Conservation (phyloP, 2,329 filamentous ascomycete genomes). For the Ilyonectria sp. region DNA sequence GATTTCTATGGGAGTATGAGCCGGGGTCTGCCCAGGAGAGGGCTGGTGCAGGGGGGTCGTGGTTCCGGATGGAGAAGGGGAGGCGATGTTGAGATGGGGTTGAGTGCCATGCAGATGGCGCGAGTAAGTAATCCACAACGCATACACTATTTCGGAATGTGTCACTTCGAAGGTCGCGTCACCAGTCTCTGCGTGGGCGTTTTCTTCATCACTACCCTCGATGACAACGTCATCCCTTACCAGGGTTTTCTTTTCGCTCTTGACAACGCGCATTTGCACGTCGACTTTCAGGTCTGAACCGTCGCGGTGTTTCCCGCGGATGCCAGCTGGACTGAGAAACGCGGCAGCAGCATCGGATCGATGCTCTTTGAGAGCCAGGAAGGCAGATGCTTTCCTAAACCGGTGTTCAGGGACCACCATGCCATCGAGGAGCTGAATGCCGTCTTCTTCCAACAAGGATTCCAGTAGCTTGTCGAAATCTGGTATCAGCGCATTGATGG, state of each 20-base stretch:
- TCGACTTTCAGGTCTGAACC: slow-evolving; percentile 94
- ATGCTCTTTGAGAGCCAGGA: slow-evolving; percentile 87
- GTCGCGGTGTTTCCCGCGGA: slow-evolving; percentile 90
- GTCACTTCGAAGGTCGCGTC: slow-evolving; percentile 63
- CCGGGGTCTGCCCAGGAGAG: slow-evolving; percentile 79
- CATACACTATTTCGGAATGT: slow-evolving; percentile 87
- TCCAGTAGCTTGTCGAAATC: slow-evolving; percentile 88
- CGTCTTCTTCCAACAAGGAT: slow-evolving; percentile 89
- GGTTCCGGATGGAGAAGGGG: slow-evolving; percentile 75
- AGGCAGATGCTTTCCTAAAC: slow-evolving; percentile 89
- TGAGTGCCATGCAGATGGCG: slow-evolving; percentile 87
- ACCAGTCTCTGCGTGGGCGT: slow-evolving; percentile 56
- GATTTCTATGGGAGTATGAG: slow-evolving; percentile 71
- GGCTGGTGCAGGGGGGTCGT: slow-evolving; percentile 84
- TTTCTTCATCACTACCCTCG: slow-evolving; percentile 71
- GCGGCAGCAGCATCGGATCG: slow-evolving; percentile 83
- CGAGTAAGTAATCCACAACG: slow-evolving; percentile 98
- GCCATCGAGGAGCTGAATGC: slow-evolving; percentile 87
- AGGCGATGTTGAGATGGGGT: slow-evolving; percentile 70
- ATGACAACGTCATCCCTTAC: slow-evolving; percentile 76
- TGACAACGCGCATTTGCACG: slow-evolving; percentile 95
- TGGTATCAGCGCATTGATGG: slow-evolving; percentile 86
- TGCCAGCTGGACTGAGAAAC: slow-evolving; percentile 87
- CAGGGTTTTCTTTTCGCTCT: slow-evolving; percentile 81
- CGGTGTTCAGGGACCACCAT: slow-evolving; percentile 98